Conservation (phyloP, 2,329 filamentous ascomycete genomes). For the Talaromyces rugulosus region DNA sequence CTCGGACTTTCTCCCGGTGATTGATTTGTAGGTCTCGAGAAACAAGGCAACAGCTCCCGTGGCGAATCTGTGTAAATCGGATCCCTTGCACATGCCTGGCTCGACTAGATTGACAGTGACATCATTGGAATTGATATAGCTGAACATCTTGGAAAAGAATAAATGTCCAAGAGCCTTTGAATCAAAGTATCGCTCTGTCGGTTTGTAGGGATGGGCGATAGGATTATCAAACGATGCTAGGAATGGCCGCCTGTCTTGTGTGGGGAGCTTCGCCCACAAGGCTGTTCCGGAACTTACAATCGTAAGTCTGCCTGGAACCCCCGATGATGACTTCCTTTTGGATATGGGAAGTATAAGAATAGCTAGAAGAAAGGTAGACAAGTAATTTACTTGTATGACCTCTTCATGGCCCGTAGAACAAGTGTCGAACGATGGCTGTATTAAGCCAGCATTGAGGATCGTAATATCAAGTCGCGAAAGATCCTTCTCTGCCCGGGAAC, state of each 20-base stretch:
- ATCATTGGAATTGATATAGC: constrained; percentile 37
- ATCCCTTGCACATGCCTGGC: constrained; percentile 42
- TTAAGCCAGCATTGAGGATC: constrained; percentile 21
- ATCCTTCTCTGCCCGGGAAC: constrained; percentile 23
- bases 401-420: constrained; percentile 33
- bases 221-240: constrained; percentile 24
- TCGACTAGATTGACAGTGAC: constrained; percentile 46
- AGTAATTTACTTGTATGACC: constrained; percentile 30
- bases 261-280: constrained; percentile 17
- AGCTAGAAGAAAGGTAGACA: constrained; percentile 19
- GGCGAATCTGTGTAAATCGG: constrained; percentile 37
- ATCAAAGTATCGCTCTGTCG: background rate
- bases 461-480: constrained; percentile 38
- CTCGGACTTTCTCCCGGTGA: constrained; percentile 1
- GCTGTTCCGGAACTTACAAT: constrained; percentile 19
- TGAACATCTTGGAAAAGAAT: constrained; percentile 33
- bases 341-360: constrained; percentile 20
- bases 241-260: constrained; percentile 8
- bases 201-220: background rate
- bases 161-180: constrained; percentile 20
- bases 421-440: constrained; percentile 13
- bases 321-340: constrained; percentile 4
- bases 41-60: constrained; percentile 9
- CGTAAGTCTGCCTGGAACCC: constrained; percentile 14
- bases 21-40: background rate